Base-by-base conservation (phyloP, 176 grass and related monocot genomes). In the Oryza meyeriana region DNA sequence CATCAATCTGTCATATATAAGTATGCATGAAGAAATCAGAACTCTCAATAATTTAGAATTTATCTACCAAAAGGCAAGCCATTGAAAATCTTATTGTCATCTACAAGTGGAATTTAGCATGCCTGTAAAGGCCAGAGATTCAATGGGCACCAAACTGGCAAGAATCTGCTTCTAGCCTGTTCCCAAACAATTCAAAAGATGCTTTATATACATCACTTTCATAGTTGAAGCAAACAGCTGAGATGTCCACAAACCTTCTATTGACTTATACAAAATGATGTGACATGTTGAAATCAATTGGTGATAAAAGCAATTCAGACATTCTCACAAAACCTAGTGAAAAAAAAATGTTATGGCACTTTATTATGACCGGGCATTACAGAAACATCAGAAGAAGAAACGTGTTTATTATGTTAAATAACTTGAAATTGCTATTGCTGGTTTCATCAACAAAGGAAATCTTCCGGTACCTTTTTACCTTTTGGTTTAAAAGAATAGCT, bases 51-150 rank as follows among this genome's bases (percentile, higher is more conserved):
- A 7, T 3, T 58, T 58, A n/a, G 22, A 58, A 58, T 0, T 58
- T 58, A n/a, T n/a, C 55, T 81, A 32, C 32, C 55, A 50, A 76
- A 82, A 86, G 30, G 61, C 14, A n/a, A 65, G 65, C 31, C 12
- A 18, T 74, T 33, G 17, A 45, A 78, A 78, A 22, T 85, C 4
- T 47, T 57, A 30, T 8, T 61, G 31, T 73, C n/a, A 67, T 13
- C 40, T 78, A 83, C 74, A 86, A 40, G 30, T 61, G 18, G 10
- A 79, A 67, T n/a, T 64, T 86, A 67, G 79, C 36, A 71, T 31
- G 22, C 45, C 10, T 67, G 66, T 82, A 86, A 86, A 73, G 52
- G 52, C 64, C n/a, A 48, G 24, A 77, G 82, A 73, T 76, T 33
- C 32, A 76, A 58, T 31, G 67, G 35, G 67, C 35, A 32, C 8